These are phyloP conservation scores for Scheffersomyces cryptocercus DNA, from an alignment of 1,139 yeast species.

Conservation along the genomic window DNA sequence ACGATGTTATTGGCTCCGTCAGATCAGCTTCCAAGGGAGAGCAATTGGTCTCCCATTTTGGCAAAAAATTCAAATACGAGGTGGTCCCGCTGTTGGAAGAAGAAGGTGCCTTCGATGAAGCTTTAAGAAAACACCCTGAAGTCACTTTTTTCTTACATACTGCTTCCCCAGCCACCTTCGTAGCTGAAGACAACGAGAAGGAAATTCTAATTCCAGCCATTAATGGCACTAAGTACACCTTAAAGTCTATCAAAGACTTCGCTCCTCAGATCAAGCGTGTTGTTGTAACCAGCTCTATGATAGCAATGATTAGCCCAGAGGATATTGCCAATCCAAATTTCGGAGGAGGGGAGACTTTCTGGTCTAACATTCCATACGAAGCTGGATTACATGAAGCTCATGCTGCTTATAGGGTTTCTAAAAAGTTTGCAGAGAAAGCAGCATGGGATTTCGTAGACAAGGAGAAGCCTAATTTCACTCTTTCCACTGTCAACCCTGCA, in stretches of 20 bases:
- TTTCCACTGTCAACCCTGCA: conserved; percentile 19
- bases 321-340: too few relatives aligned
- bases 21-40: conserved; percentile 36
- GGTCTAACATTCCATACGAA: conserved; percentile 32
- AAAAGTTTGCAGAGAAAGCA: conserved; percentile 40
- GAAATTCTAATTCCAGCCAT: conserved; percentile 34
- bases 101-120: conserved; percentile 32
- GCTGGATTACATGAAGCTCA: conserved; percentile 21
- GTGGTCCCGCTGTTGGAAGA: conserved; percentile 28
- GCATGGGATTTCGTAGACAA: conserved; percentile 43
- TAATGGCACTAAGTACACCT: conserved; percentile 32
- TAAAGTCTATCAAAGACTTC: conserved; percentile 23
- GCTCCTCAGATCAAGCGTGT: conserved; percentile 52
- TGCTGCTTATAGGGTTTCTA: conserved; percentile 36
- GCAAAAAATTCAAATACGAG: conserved; percentile 24
- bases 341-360: too few relatives aligned
- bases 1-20: conserved; percentile 39
- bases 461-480: conserved; percentile 16
- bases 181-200: conserved; percentile 25
- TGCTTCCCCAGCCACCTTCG: conserved; percentile 29
- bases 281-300: conserved; percentile 58
- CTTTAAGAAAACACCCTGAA: conserved; percentile 29
- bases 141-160: conserved; percentile 17
- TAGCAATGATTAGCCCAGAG: conserved; percentile 25
- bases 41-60: conserved; percentile 11